Evolutionary conservation across 2,329 filamentous ascomycete species (phyloP), one percentile per base, ranked within the genome.

Genomic region (Ophioceras dolichostomum): DNA sequence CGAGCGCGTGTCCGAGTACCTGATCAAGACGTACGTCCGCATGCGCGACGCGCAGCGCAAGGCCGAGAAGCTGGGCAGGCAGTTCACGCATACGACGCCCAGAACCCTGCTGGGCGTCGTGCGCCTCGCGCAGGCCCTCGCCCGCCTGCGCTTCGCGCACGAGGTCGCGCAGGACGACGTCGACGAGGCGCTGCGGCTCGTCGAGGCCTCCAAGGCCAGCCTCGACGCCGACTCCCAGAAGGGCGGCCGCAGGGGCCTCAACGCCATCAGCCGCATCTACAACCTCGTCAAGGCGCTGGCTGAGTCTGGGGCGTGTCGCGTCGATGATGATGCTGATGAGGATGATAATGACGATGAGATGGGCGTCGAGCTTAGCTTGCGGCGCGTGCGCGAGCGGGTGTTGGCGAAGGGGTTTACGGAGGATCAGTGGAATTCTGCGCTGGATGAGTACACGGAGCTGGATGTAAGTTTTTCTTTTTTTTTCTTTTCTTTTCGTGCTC

Each of bases 351-450:
- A 69, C 0, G 66, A 69, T 17, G 64, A 63, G 38, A 54, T 58
- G 26, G 67, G 69, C 13, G 56, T 71, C 16, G 88, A 95, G 59
- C 63, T 98, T 49, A 91, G 81, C 58, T 73, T 98, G 66, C 75
- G 83, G 47, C 83, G 86, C 60, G 85, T 98, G 42, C 76, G 88
- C 56, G 88, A 95, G 60, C 68, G 91, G 46, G 87, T 98, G 21
- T 70, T 96, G 50, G 91, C 88, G 37, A 95, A 94, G 71, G 91
- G 91, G 3, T 98, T 95, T 59, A 98, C 89, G 0, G 81, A 87
- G 46, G 86, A 96, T 59, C 88, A 98, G 59, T 87, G 94, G 64
- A 70, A 83, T 52, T 73, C 74, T 47, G 81, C 88, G 16, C 69
- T 98, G 54, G 81, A 94, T 44, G 89, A 94, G 65, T 96, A 98